Base-by-base conservation (phyloP, 176 grass and related monocot genomes). In the Zoysia pacifica region DNA sequence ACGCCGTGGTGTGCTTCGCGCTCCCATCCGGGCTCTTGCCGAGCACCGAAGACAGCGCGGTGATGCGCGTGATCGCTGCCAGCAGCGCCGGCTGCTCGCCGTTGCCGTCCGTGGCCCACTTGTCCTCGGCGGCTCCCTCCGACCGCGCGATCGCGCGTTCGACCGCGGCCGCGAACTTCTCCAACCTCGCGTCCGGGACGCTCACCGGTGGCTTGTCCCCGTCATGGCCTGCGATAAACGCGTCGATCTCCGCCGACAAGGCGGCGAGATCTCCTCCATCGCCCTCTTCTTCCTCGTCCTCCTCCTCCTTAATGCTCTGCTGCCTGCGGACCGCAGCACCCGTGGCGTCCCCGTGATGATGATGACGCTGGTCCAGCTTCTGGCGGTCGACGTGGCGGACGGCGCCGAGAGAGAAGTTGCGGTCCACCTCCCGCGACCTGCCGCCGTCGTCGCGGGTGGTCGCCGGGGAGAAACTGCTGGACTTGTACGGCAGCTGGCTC, bases 331-430 rank as follows among this genome's bases (percentile, higher is more conserved):
- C 71, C 60, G 60, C 67, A 72, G 14, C 28, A 28, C 28, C 28
- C 28, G 28, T 70, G 65, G 40, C 62, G 37, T 14, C 67, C 36
- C 2, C 37, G 9, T 48, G n/a, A 28, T 28, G 28, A 28, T 28
- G 28, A 1, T 41, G 69, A 28, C 28, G 28, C 28, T 1, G 45
- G 45, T 80, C 69, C 74, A 54, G 81, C 76, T 54, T 88, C 28
- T 28, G 28, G 28, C 28, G 28, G n/a, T 89, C 69, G 41, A 28
- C 28, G 28, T 28, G 28, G 28, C 65, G 63, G 39, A 89, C 47
- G 54, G 86, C 47, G 70, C 86, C 92, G 15, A 94, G 87, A 40
- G 95, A 97, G 87, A 97, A 79, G 66, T 92, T 94, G 44, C 92
- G 95, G 69, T 97, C 89, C 58, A 79, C 80, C 67, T 90, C 89